Evolutionary conservation across 148 eudicot species (phyloP), one percentile per base, ranked within the genome.

Genomic region (Persicaria tinctoria): DNA sequence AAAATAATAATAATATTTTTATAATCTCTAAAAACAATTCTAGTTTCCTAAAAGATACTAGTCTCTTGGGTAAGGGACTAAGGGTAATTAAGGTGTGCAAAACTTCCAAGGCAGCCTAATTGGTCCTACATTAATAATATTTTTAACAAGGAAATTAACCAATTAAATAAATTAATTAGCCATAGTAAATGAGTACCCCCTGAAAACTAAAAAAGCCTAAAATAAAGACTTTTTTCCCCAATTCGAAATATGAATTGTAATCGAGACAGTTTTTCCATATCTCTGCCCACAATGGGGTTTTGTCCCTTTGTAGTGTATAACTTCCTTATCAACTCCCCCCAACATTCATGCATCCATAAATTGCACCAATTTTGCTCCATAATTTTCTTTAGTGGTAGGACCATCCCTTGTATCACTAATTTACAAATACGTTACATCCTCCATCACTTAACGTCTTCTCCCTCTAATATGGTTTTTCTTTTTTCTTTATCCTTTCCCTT

Each of bases 311-410:
- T 23, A 23, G 27, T 23, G 70, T 41, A 46, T 66, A 41, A 66
- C 70, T 20, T 1, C 48, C 70, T 66, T 66, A 66, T 41, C 70
- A 66, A 66, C 70, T 64, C 41, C 41, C 48, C 46, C 70, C 70
- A 38, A 16, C 18, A 66, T 66, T 66, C 70, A 66, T 66, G 70
- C 70, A 66, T 66, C 48, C n/a, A 66, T 38, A 66, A 12, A 44
- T 66, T 66, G 48, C 70, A 44, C 70, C 13, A 66, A 14, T 66
- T 66, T 66, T 44, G 70, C 46, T 38, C 12, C 70, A 44, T 27
- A 11, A 32, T 44, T 38, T 66, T 20, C 13, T 7, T 60, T 23
- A 60, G 8, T 5, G 66, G 66, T 32, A 32, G 41, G 41, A 1
- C 41, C 41, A 32, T 32, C 41, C 41, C 41, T 32, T 32, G 41